These are phyloP conservation scores for Nicotiana otophora DNA, from an alignment of 257 asterid genomes.

Conservation along the genomic window DNA sequence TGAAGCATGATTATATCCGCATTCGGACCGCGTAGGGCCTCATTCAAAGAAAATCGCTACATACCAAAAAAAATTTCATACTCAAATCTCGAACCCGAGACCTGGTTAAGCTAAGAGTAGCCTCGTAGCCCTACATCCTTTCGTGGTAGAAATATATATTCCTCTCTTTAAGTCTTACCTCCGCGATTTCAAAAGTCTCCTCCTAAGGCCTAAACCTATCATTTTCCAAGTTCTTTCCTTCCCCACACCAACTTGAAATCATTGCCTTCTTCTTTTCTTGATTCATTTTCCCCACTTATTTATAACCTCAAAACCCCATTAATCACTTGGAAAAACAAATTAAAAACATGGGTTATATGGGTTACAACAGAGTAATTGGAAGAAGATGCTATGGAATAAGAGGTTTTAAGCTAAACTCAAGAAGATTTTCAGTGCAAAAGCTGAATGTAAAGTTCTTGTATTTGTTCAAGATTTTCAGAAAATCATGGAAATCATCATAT, in stretches of 20 bases:
- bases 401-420: slow-evolving; percentile 36
- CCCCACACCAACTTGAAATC: slow-evolving; percentile 19
- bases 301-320: background rate
- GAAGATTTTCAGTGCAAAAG: slow-evolving; percentile 34
- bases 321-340: background rate
- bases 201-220: background rate
- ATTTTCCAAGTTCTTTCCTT: slow-evolving; percentile 17
- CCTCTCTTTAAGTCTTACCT: background rate
- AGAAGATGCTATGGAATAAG: slow-evolving; percentile 11
- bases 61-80: too few species aligned
- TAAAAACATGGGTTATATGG: slow-evolving; percentile 10
- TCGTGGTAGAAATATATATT: too few species aligned
- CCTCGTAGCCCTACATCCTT: too few species aligned
- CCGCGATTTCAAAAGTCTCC: slow-evolving; percentile 11
- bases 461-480: slow-evolving; percentile 24
- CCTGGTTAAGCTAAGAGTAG: too few species aligned
- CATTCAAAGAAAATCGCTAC: too few species aligned
- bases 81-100: too few species aligned
- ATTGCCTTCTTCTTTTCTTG: background rate
- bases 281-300: background rate
- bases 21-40: too few species aligned
- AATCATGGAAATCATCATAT: slow-evolving; percentile 19
- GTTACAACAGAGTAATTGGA: slow-evolving; percentile 29
- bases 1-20: too few species aligned
- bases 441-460: slow-evolving; percentile 29